Percentiles rank a stretch among this genome's conserved stretches.
These are phyloP conservation scores for Acer yangbiense DNA, from an alignment of 345 rosid species.

Conservation along the genomic window DNA sequence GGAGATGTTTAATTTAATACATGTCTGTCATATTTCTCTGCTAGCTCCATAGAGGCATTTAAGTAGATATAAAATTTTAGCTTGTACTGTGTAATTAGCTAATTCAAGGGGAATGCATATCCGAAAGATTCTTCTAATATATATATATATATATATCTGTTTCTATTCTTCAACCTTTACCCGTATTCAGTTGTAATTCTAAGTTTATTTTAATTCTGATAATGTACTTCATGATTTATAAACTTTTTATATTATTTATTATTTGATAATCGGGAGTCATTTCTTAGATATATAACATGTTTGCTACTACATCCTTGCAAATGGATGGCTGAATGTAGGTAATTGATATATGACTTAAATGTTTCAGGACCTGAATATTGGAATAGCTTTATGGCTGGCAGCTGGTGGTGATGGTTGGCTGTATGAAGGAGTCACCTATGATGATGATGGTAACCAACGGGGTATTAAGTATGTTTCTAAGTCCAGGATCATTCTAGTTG, in stretches of 20 bases:
- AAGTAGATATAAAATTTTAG: conserved; percentile 1
- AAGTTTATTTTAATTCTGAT: not conserved
- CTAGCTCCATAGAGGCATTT: conserved; percentile 14
- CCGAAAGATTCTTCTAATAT: not conserved
- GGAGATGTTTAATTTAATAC: conserved; percentile 1
- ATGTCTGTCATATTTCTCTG: not conserved
- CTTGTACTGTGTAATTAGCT: conserved; percentile 14
- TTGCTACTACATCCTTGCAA: not conserved
- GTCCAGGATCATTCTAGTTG: conserved; percentile 80
- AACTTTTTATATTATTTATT: not conserved
- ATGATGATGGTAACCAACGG: conserved; percentile 29
- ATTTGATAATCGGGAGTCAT: conserved; percentile 3
- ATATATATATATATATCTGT: too few species aligned
- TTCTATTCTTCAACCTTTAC: not conserved
- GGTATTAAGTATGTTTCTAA: conserved; percentile 53
- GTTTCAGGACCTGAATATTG: conserved; percentile 90
- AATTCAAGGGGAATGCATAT: not conserved
- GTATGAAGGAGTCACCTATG: conserved; percentile 33
- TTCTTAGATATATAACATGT: not conserved
- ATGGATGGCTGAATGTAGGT: not conserved
- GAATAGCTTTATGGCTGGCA: conserved; percentile 93
- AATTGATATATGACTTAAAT: conserved; percentile 7
- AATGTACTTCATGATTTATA: not conserved
- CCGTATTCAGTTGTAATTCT: not conserved
- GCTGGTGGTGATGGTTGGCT: conserved; percentile 85